phyloP scores from a whole-genome alignment of 108 stramenopile species.

The Cyclostephanos tholiformis region DNA sequence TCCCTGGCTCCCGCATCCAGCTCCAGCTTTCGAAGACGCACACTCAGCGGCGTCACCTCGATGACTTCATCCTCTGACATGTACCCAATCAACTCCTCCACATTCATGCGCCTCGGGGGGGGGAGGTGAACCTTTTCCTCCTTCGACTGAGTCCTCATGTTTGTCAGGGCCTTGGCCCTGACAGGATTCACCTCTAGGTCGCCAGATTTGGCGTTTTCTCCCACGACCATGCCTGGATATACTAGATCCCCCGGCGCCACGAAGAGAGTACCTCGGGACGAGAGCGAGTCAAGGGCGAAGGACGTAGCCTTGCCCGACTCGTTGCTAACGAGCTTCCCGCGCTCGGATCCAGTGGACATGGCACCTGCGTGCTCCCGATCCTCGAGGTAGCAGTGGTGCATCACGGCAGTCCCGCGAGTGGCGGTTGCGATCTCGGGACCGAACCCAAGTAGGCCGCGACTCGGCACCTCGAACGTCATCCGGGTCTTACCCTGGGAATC shows the following conservation, averaged over 20 bases:
- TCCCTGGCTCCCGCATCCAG: constrained; percentile 74
- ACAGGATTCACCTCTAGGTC: constrained; percentile 92
- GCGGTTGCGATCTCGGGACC: constrained; percentile 88
- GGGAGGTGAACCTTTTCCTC: constrained; percentile 87
- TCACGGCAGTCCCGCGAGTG: constrained; percentile 91
- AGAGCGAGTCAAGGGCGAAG: constrained; percentile 78
- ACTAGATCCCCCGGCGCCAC: constrained; percentile 86
- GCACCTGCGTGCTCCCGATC: constrained; percentile 83
- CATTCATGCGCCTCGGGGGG: constrained; percentile 82
- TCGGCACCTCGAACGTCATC: constrained; percentile 92
- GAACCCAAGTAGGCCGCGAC: constrained; percentile 95
- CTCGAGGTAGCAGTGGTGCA: constrained; percentile 90
- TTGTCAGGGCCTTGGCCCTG: constrained; percentile 87
- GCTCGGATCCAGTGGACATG: constrained; percentile 72
- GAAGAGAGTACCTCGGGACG: constrained; percentile 90
- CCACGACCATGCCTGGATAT: constrained; percentile 96
- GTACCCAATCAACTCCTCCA: constrained; percentile 96
- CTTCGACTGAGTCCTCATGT: constrained; percentile 92
- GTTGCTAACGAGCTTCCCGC: constrained; percentile 90
- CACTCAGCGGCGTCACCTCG: constrained; percentile 91
- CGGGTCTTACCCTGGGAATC: constrained; percentile 83
- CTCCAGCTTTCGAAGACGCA: constrained; percentile 88
- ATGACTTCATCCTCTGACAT: constrained; percentile 95
- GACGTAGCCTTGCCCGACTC: constrained; percentile 87
- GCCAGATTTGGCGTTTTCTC: constrained; percentile 75